Percentiles rank a stretch among this genome's conserved stretches.
Evolutionary conservation across 805 yeast species (phyloP).

Genomic region (Saccharomycopsis selenospora): DNA sequence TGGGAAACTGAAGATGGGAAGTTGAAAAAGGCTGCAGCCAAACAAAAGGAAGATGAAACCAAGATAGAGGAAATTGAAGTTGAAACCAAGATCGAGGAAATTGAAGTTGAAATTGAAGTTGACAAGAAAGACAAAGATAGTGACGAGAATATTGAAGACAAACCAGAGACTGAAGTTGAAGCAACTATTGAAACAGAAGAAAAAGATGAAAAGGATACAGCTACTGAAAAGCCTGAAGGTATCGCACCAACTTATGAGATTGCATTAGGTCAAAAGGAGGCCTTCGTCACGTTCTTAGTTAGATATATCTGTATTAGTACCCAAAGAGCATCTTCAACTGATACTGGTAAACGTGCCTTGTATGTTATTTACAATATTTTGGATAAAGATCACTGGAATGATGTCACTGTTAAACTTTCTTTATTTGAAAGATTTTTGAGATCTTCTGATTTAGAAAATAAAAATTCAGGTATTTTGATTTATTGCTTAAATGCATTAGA

Average conservation of each 20-base stretch:
- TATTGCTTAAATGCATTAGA: constrained; percentile 87
- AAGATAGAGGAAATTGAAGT: too few species aligned
- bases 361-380: constrained; percentile 68
- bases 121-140: too few species aligned
- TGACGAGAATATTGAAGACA: constrained; percentile 20
- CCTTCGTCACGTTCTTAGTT: constrained; percentile 81
- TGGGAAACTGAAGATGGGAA: constrained; percentile 65
- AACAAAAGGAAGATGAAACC: too few species aligned
- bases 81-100: too few species aligned
- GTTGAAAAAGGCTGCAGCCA: too few species aligned
- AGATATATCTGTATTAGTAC: constrained; percentile 83
- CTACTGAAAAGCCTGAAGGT: too few species aligned
- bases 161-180: too few species aligned
- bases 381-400: constrained; percentile 75
- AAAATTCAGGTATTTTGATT: constrained; percentile 51
- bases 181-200: too few species aligned
- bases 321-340: constrained; percentile 77
- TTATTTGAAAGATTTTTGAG: constrained; percentile 85
- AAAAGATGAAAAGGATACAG: constrained; percentile 26
- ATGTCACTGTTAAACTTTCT: constrained; percentile 75
- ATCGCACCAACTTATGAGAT: constrained; percentile 48
- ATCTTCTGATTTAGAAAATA: constrained; percentile 65
- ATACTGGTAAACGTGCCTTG: constrained; percentile 73
- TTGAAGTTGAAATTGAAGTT: too few species aligned
- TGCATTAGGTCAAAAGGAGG: constrained; percentile 77